Conservation (phyloP, 2,329 filamentous ascomycete species). For the Monilinia fructicola region DNA sequence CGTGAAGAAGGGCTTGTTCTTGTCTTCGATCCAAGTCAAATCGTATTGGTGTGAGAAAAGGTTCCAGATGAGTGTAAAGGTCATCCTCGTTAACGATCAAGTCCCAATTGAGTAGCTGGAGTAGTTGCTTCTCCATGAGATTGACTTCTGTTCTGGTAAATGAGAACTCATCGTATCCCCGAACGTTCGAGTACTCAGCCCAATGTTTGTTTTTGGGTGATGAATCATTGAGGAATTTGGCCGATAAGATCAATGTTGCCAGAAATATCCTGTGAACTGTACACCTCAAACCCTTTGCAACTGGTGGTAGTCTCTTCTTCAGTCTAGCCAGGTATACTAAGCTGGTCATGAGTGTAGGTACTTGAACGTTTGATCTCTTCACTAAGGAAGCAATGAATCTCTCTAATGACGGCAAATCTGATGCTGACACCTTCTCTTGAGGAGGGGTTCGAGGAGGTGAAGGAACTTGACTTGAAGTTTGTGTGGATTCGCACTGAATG, state of each 20-base stretch:
- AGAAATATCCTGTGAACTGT: slow-evolving; percentile 98
- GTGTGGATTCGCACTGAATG: slow-evolving; percentile 71
- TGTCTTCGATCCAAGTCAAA: slow-evolving; percentile 46
- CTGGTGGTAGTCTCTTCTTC: slow-evolving; percentile 80
- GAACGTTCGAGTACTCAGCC: slow-evolving; percentile 86
- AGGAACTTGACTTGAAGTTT: slow-evolving; percentile 40
- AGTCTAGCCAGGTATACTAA: slow-evolving; percentile 89
- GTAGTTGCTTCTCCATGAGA: slow-evolving; percentile 98
- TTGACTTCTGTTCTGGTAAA: slow-evolving; percentile 97
- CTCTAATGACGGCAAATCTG: slow-evolving; percentile 73
- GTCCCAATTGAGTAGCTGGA: slow-evolving; percentile 94
- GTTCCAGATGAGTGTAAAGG: slow-evolving; percentile 81
- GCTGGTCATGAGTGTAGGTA: slow-evolving; percentile 94
- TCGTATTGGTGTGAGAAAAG: slow-evolving; percentile 84
- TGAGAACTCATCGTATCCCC: slow-evolving; percentile 66
- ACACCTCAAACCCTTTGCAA: slow-evolving; percentile 94
- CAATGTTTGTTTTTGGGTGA: slow-evolving; percentile 99
- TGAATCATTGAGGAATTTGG: slow-evolving; percentile 98
- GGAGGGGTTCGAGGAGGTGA: slow-evolving; percentile 53
- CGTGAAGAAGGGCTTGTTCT: slow-evolving; percentile 30
- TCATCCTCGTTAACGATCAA: slow-evolving; percentile 81
- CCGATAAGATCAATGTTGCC: slow-evolving; percentile 77
- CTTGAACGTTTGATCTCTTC: slow-evolving; percentile 90
- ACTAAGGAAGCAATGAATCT: slow-evolving; percentile 91
- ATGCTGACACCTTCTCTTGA: slow-evolving; percentile 38